Conservation (phyloP, 2,329 filamentous ascomycete species). For the Alternaria triticina region DNA sequence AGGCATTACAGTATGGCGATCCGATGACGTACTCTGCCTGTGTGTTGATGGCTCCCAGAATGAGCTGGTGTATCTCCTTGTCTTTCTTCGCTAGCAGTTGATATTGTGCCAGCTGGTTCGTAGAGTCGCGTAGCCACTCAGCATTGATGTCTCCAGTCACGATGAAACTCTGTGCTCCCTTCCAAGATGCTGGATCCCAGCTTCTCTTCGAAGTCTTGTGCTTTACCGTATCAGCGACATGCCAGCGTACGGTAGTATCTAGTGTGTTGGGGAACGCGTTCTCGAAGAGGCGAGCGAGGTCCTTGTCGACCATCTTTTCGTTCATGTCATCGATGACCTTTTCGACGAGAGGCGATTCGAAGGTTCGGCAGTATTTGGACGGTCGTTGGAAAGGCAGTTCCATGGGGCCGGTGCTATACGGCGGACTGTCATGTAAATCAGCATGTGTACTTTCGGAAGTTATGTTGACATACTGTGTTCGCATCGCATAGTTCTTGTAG, state of each 20-base stretch:
- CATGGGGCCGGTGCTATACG: constrained; percentile 79
- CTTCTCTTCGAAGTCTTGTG: constrained; percentile 47
- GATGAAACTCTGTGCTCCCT: constrained; percentile 87
- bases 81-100: constrained; percentile 85
- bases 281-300: constrained; percentile 90
- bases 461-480: constrained; percentile 62
- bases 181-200: constrained; percentile 66
- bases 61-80: constrained; percentile 75
- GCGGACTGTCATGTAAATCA: constrained; percentile 62
- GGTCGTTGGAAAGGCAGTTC: constrained; percentile 87
- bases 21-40: constrained; percentile 94
- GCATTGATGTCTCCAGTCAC: constrained; percentile 94
- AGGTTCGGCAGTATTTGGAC: constrained; percentile 81
- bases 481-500: constrained; percentile 66
- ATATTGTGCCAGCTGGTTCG: constrained; percentile 92
- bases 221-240: constrained; percentile 66
- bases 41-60: constrained; percentile 93
- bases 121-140: constrained; percentile 90
- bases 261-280: constrained; percentile 93
- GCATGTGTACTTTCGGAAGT: background rate
- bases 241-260: constrained; percentile 89
- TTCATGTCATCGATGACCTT: constrained; percentile 85
- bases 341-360: constrained; percentile 85
- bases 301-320: constrained; percentile 78
- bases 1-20: constrained; percentile 97